Percentiles rank a stretch among this genome's conserved stretches.
Conservation (phyloP, 139 green algal genomes). For the Bryopsis sp. region DNA sequence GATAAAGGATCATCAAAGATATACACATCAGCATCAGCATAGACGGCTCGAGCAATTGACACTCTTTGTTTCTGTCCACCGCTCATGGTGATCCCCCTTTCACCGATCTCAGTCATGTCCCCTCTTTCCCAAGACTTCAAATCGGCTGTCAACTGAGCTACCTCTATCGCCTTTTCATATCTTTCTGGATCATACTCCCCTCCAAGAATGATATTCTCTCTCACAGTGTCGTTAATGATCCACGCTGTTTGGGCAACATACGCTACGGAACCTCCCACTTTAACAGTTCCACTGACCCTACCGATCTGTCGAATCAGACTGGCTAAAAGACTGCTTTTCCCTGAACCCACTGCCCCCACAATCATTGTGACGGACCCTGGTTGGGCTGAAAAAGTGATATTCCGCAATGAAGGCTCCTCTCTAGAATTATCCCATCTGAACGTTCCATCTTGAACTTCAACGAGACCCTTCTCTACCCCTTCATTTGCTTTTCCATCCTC, state of each 20-base stretch:
- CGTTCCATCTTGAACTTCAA: too few species aligned
- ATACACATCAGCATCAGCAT: slow-evolving; percentile 71
- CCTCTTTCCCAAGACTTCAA: slow-evolving; percentile 63
- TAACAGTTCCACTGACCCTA: too few species aligned
- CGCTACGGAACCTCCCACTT: slow-evolving; percentile 48
- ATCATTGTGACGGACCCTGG: too few species aligned
- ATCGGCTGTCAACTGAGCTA: slow-evolving; percentile 47
- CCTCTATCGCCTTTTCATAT: slow-evolving; percentile 17
- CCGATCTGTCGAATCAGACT: too few species aligned
- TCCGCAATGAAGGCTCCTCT: too few species aligned
- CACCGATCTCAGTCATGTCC: slow-evolving; percentile 87
- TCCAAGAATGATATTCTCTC: slow-evolving; percentile 34
- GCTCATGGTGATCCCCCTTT: slow-evolving; percentile 83
- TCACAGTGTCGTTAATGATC: slow-evolving; percentile 84
- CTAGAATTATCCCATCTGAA: too few species aligned
- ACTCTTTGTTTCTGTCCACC: slow-evolving; percentile 88
- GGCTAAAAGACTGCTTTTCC: too few species aligned
- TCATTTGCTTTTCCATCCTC: slow-evolving; percentile 3
- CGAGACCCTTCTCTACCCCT: too few species aligned
- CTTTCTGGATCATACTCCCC: slow-evolving; percentile 24
- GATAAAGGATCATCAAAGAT: slow-evolving; percentile 91
- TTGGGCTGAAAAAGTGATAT: too few species aligned
- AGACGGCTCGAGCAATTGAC: slow-evolving; percentile 46
- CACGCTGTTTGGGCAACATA: slow-evolving; percentile 79
- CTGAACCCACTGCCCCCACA: too few species aligned